Conservation (phyloP, 768 basidiomycete species). For the Suillus variegatus region DNA sequence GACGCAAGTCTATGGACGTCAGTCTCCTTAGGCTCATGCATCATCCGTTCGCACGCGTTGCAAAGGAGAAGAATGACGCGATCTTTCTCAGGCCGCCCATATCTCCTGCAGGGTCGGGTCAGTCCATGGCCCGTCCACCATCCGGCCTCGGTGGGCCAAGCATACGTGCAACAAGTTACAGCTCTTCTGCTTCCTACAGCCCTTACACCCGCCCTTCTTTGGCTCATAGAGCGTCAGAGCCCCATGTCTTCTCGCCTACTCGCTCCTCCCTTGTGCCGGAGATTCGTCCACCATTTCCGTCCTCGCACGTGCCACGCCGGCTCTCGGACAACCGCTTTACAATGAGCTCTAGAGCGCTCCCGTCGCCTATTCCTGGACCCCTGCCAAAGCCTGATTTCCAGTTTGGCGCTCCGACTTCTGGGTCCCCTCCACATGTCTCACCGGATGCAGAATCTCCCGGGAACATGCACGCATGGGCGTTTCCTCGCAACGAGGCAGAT, state of each 20-base stretch:
- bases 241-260: constrained; percentile 36
- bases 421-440: constrained; percentile 45
- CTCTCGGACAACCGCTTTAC: constrained; percentile 50
- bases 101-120: constrained; percentile 30
- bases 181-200: constrained; percentile 29
- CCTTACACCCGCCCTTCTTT: constrained; percentile 38
- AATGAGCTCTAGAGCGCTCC: constrained; percentile 48
- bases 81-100: constrained; percentile 34
- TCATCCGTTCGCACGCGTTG: constrained; percentile 34
- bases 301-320: constrained; percentile 22
- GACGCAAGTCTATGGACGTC: constrained; percentile 40
- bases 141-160: constrained; percentile 26
- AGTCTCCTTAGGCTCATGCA: constrained; percentile 57
- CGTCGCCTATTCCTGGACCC: constrained; percentile 52
- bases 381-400: constrained; percentile 63
- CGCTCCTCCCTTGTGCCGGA: constrained; percentile 33
- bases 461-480: constrained; percentile 41
- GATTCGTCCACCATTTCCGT: constrained; percentile 15
- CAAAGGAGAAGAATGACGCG: constrained; percentile 36
- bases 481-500: constrained; percentile 47
- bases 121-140: constrained; percentile 40
- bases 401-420: constrained; percentile 59
- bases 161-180: constrained; percentile 47
- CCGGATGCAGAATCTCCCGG: constrained; percentile 40
- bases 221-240: constrained; percentile 34